phyloP scores from a whole-genome alignment of 1,284 basidiomycete species.

The Mycosarcoma maydis region DNA sequence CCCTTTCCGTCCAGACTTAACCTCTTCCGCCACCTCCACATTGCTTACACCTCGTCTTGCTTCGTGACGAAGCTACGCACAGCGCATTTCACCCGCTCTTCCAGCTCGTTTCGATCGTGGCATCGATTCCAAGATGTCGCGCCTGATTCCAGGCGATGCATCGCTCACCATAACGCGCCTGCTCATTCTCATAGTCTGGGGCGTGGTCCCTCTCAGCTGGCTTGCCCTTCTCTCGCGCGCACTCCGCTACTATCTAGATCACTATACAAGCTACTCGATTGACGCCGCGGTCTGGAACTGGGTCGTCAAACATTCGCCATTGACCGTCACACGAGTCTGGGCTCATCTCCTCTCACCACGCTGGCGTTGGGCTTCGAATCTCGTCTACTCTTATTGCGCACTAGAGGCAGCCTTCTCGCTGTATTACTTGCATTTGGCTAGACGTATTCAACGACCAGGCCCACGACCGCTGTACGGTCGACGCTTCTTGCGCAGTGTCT shows the following conservation, averaged over 20 bases:
- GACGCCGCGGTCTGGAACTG: constrained; percentile 9
- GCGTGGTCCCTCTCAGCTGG: constrained; percentile 56
- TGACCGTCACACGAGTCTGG: neutral
- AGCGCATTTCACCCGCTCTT: neutral
- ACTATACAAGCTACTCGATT: constrained; percentile 10
- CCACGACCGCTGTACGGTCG: constrained; percentile 42
- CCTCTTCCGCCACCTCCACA: too few relatives aligned
- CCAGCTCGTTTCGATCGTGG: too few relatives aligned
- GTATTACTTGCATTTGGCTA: constrained; percentile 44
- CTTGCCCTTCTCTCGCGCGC: constrained; percentile 24
- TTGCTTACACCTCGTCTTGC: neutral
- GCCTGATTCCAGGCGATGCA: constrained; percentile 47
- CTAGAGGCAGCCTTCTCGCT: constrained; percentile 57
- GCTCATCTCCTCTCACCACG: constrained; percentile 9
- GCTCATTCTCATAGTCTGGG: constrained; percentile 52
- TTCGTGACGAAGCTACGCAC: neutral
- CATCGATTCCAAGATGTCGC: constrained; percentile 22
- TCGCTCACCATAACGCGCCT: constrained; percentile 44
- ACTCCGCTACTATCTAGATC: constrained; percentile 8
- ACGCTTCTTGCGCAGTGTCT: constrained; percentile 41
- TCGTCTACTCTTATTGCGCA: constrained; percentile 37
- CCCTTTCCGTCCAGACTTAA: too few relatives aligned
- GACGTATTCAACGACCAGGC: constrained; percentile 45
- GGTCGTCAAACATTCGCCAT: constrained; percentile 7
- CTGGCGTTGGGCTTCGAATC: constrained; percentile 14